Evolutionary conservation across 495 filamentous ascomycete species (phyloP).

Genomic region (Aspergillus asperescens): DNA sequence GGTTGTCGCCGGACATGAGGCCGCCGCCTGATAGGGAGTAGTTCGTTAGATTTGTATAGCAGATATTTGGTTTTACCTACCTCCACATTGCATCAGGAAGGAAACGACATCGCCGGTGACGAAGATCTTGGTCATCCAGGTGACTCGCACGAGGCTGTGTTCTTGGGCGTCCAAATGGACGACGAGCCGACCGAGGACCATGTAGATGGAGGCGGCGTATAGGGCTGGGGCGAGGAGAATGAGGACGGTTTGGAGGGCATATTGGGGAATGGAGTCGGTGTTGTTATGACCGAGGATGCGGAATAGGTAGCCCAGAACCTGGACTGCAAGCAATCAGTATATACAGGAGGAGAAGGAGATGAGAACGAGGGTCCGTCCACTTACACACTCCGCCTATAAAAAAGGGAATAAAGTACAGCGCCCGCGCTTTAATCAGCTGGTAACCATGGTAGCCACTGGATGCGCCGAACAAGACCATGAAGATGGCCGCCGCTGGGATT

Average conservation of each 20-base stretch:
- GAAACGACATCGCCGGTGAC: conserved; percentile 1
- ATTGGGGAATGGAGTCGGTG: background rate
- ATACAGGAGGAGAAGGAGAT: background rate
- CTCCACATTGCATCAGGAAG: conserved; percentile 2
- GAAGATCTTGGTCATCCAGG: conserved; percentile 6
- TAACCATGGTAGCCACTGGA: background rate
- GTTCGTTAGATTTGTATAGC: too few species aligned
- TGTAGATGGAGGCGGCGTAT: background rate
- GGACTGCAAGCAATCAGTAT: background rate
- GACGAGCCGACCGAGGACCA: background rate
- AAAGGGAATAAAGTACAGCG: conserved; percentile 6
- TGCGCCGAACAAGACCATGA: background rate
- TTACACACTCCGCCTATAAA: conserved; percentile 1
- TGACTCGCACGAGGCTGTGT: background rate
- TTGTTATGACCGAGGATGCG: background rate
- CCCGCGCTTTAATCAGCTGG: background rate
- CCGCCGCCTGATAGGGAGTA: conserved; percentile 2
- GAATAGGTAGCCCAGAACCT: conserved; percentile 1
- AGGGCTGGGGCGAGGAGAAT: conserved; percentile 1
- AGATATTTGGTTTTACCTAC: too few species aligned
- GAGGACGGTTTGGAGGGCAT: background rate
- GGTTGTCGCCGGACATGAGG: conserved; percentile 2
- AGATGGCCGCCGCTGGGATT: conserved; percentile 1
- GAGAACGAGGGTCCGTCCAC: background rate
- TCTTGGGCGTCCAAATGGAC: background rate